phyloP scores from a whole-genome alignment of 441 rosid genomes.

The Pelargonium australe region DNA sequence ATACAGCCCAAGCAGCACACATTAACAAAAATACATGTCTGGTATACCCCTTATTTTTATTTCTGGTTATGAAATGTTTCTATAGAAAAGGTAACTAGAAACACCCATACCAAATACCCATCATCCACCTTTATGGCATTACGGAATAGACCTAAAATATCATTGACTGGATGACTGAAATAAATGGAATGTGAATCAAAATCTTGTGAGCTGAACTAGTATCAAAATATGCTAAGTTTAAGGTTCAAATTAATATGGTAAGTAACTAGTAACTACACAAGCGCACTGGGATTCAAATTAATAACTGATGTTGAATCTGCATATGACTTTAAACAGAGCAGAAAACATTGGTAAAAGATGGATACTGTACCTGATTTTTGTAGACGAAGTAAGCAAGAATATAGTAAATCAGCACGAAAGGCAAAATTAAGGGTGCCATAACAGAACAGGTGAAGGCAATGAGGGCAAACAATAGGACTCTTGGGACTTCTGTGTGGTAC shows the following conservation, averaged over 20 bases:
- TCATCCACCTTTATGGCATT: neutral
- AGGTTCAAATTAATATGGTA: neutral
- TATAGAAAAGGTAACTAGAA: neutral
- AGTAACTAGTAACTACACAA: neutral
- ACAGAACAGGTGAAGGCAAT: conserved; percentile 79
- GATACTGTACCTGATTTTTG: conserved; percentile 66
- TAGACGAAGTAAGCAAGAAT: conserved; percentile 67
- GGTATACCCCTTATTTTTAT: no score
- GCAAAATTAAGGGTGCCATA: conserved; percentile 80
- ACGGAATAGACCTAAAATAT: neutral
- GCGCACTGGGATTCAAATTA: conserved; percentile 3
- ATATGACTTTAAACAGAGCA: conserved; percentile 3
- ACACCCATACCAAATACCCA: neutral
- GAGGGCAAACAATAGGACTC: conserved; percentile 73
- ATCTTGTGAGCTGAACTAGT: neutral
- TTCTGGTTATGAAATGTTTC: no score
- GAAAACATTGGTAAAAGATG: conserved; percentile 12
- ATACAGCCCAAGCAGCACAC: no score
- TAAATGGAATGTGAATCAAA: neutral
- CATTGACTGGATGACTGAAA: neutral
- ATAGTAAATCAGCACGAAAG: conserved; percentile 70
- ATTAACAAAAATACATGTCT: no score
- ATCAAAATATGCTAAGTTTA: neutral
- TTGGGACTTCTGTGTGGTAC: conserved; percentile 80
- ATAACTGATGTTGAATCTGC: conserved; percentile 15